phyloP scores from a whole-genome alignment of 108 stramenopile genomes.

The Aurantiochytrium sp. region DNA sequence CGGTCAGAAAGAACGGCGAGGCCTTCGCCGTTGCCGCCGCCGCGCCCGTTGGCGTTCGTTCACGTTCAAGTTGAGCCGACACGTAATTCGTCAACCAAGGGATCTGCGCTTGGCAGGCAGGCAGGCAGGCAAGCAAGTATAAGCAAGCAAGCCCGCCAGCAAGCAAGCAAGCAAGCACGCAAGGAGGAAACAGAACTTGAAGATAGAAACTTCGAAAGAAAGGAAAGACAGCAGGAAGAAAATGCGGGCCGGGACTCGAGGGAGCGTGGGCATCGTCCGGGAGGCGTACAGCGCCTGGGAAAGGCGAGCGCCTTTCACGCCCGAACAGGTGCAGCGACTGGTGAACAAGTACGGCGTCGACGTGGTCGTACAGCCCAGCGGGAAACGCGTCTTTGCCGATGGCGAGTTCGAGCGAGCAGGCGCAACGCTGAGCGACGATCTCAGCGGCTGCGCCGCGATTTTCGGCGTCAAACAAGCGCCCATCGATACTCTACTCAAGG shows the following conservation, averaged over 20 bases:
- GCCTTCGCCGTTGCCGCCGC: too few relatives aligned
- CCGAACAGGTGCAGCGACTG: conserved; percentile 17
- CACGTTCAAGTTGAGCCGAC: too few relatives aligned
- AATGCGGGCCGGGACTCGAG: neutral
- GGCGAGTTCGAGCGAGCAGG: conserved; percentile 58
- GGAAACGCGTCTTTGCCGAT: conserved; percentile 62
- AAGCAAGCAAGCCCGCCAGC: too few relatives aligned
- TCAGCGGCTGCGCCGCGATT: conserved; percentile 55
- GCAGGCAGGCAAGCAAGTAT: too few relatives aligned
- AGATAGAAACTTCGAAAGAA: neutral
- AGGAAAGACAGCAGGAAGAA: neutral
- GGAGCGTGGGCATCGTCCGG: neutral
- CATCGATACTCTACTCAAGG: conserved; percentile 36
- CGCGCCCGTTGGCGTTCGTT: too few relatives aligned
- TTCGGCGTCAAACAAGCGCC: conserved; percentile 73
- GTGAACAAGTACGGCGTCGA: conserved; percentile 9
- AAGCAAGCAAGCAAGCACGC: too few relatives aligned
- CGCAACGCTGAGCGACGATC: conserved; percentile 59
- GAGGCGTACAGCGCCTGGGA: conserved; percentile 29
- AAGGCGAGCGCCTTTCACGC: conserved; percentile 28
- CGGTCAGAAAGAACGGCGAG: too few relatives aligned
- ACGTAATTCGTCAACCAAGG: too few relatives aligned
- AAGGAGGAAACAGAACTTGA: too few relatives aligned
- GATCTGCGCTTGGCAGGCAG: too few relatives aligned
- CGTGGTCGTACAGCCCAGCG: conserved; percentile 61